Evolutionary conservation across 2,329 filamentous ascomycete genomes (phyloP).

Genomic region (Truncatella angustata): DNA sequence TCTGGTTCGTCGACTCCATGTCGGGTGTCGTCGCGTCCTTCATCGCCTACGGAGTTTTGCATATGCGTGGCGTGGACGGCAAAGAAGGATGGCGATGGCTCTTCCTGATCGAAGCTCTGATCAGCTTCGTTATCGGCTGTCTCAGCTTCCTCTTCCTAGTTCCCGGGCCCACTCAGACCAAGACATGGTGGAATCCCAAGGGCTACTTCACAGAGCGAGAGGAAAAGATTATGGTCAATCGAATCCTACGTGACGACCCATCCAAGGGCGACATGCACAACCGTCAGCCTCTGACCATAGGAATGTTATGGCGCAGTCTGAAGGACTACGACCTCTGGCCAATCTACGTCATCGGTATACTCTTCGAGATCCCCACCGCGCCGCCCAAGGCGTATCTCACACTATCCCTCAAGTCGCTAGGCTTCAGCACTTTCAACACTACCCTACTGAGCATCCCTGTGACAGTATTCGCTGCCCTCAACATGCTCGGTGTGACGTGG

Average conservation of each 20-base stretch:
- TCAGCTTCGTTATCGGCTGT: constrained; percentile 36
- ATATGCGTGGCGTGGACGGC: constrained; percentile 49
- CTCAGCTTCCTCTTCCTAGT: constrained; percentile 57
- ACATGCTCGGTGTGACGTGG: constrained; percentile 26
- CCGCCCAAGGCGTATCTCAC: constrained; percentile 45
- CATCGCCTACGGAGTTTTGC: constrained; percentile 51
- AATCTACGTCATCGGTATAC: constrained; percentile 50
- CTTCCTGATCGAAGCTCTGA: constrained; percentile 40
- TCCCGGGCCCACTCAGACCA: constrained; percentile 61
- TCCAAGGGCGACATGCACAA: constrained; percentile 63
- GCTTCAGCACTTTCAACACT: constrained; percentile 44
- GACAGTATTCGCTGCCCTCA: background rate
- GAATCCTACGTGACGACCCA: constrained; percentile 59
- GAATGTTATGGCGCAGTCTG: constrained; percentile 47
- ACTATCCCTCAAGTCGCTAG: constrained; percentile 43
- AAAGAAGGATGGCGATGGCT: constrained; percentile 59
- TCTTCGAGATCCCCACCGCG: constrained; percentile 39
- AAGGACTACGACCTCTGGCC: constrained; percentile 63
- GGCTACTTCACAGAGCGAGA: constrained; percentile 65
- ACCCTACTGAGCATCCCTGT: constrained; percentile 37
- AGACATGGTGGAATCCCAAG: constrained; percentile 49
- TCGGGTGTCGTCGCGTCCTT: constrained; percentile 1
- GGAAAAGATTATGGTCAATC: constrained; percentile 66
- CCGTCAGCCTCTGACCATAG: constrained; percentile 45
- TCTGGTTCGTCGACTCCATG: constrained; percentile 5